These are phyloP conservation scores for Solanum commersonii DNA, from an alignment of 257 asterid species.

Conservation along the genomic window DNA sequence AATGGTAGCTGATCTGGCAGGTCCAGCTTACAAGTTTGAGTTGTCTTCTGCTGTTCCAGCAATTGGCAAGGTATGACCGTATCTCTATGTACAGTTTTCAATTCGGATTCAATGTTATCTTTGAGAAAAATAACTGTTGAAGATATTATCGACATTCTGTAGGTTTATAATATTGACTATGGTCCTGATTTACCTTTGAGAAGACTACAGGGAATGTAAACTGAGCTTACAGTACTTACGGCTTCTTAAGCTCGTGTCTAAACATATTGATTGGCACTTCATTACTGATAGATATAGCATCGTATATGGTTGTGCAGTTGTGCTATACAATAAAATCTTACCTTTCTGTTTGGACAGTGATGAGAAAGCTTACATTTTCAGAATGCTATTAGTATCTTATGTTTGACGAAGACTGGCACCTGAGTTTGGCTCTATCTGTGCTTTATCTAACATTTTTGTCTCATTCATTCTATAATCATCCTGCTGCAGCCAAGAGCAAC, in stretches of 20 bases:
- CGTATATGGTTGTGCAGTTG: background rate
- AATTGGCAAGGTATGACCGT: conserved; percentile 51
- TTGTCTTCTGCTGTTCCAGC: conserved; percentile 68
- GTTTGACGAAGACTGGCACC: background rate
- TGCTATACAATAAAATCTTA: background rate
- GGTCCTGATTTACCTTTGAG: background rate
- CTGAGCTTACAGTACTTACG: background rate
- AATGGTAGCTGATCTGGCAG: conserved; percentile 70
- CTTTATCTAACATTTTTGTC: background rate
- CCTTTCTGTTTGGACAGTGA: background rate
- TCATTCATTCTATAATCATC: background rate
- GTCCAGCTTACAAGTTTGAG: conserved; percentile 63
- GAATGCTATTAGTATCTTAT: background rate
- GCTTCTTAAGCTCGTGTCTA: background rate
- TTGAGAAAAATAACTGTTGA: background rate
- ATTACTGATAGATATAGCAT: background rate
- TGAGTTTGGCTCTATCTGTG: background rate
- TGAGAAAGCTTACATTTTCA: background rate
- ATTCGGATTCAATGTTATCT: background rate
- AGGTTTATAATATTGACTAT: background rate
- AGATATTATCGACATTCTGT: background rate
- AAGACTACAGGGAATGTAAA: background rate
- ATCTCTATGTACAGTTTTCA: background rate
- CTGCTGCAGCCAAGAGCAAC: conserved; percentile 73
- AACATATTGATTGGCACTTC: background rate